Conservation (phyloP, 371 early-diverging fungal genomes). For the Mucor mucedo region DNA sequence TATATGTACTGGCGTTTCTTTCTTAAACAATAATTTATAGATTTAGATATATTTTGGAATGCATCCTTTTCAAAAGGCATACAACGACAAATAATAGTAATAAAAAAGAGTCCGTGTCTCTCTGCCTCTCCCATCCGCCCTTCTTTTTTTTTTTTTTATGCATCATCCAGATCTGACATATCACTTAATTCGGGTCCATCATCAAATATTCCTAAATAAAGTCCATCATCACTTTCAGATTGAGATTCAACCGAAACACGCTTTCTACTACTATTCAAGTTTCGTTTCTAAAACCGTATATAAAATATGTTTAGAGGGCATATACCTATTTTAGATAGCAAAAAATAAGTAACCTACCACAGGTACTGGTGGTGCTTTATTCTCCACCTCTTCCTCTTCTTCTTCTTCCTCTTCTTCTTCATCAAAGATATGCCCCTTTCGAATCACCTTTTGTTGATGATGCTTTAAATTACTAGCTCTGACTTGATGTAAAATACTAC, state of each 20-base stretch:
- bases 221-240: constrained; percentile 37
- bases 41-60: background rate
- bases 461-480: constrained; percentile 37
- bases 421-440: constrained; percentile 22
- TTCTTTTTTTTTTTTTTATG: constrained; percentile 2
- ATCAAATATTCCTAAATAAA: constrained; percentile 50
- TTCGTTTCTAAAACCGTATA: background rate
- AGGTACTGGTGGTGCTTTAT: constrained; percentile 4
- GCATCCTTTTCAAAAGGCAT: too few species aligned
- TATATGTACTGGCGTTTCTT: constrained; percentile 47
- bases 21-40: constrained; percentile 6
- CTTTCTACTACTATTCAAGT: background rate
- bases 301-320: too few species aligned
- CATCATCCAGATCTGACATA: constrained; percentile 43
- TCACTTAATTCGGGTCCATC: constrained; percentile 59
- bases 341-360: background rate
- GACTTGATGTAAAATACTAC: constrained; percentile 38
- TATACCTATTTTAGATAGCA: too few species aligned
- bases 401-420: constrained; percentile 25
- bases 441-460: constrained; percentile 22
- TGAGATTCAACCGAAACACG: constrained; percentile 5
- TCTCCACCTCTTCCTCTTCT: constrained; percentile 5
- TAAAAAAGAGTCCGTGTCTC: too few species aligned
- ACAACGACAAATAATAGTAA: too few species aligned
- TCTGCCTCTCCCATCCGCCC: too few species aligned